phyloP scores from a whole-genome alignment of 129 eudicot species.

The Saussurea involucrata region DNA sequence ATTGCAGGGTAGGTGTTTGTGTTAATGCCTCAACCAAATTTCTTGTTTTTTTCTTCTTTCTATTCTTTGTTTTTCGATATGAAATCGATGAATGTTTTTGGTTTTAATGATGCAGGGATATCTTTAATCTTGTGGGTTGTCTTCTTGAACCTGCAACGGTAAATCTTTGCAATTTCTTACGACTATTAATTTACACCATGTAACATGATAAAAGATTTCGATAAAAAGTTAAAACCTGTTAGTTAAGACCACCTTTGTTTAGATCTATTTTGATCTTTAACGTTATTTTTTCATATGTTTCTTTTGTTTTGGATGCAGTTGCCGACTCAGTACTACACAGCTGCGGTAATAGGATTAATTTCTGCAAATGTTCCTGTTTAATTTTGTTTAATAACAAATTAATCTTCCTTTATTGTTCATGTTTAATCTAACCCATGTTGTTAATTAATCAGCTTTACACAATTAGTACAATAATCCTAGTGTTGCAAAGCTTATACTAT shows the following conservation, averaged over 20 bases:
- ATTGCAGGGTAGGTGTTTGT: slow-evolving; percentile 57
- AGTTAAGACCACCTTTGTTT: background rate
- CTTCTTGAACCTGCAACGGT: slow-evolving; percentile 98
- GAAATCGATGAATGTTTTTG: background rate
- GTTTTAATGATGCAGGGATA: slow-evolving; percentile 52
- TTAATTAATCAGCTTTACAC: slow-evolving; percentile 76
- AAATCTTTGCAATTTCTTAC: slow-evolving; percentile 18
- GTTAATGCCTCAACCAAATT: slow-evolving; percentile 5
- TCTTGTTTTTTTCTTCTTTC: background rate
- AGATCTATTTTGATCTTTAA: background rate
- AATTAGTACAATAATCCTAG: slow-evolving; percentile 64
- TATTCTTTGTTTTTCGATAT: background rate
- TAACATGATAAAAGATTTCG: background rate
- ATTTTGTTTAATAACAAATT: background rate
- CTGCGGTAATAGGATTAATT: slow-evolving; percentile 52
- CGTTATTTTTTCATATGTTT: background rate
- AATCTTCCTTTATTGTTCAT: background rate
- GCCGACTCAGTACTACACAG: slow-evolving; percentile 96
- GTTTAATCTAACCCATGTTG: background rate
- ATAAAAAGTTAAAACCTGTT: background rate
- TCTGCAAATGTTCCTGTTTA: background rate
- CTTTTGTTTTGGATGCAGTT: slow-evolving; percentile 48
- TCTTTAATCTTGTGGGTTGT: slow-evolving; percentile 87
- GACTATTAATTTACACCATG: no score
- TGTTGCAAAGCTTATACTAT: slow-evolving; percentile 82